Percentiles rank a stretch among this genome's conserved stretches.
Conservation (phyloP, 169 alveolate species). For the Cyclospora cayetanensis region DNA sequence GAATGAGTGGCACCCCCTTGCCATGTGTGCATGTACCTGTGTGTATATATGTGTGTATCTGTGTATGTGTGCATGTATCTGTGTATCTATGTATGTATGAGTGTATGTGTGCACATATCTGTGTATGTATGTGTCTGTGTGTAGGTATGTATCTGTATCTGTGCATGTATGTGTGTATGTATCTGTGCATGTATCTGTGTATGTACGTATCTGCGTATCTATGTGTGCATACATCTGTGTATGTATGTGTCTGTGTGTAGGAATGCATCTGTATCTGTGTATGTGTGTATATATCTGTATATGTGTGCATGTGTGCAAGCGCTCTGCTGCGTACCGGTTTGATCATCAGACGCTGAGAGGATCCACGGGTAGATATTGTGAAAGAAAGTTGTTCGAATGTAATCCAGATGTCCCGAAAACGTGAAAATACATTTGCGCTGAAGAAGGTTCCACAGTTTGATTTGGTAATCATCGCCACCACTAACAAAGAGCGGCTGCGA, state of each 20-base stretch:
- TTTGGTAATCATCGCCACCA: slow-evolving; percentile 97
- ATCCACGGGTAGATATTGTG: slow-evolving; percentile 98
- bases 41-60: too few relatives aligned
- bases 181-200: not conserved
- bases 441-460: slow-evolving; percentile 92
- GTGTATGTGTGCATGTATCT: too few relatives aligned
- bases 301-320: not conserved
- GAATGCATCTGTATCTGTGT: too few relatives aligned
- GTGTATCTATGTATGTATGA: too few relatives aligned
- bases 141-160: too few relatives aligned
- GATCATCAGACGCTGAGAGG: slow-evolving; percentile 95
- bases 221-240: too few relatives aligned
- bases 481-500: slow-evolving; percentile 96
- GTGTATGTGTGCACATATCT: too few relatives aligned
- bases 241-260: too few relatives aligned
- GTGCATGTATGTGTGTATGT: too few relatives aligned
- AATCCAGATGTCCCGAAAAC: slow-evolving; percentile 95
- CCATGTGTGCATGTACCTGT: not conserved
- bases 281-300: too few relatives aligned
- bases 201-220: not conserved
- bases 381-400: slow-evolving; percentile 94
- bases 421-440: slow-evolving; percentile 91
- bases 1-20: too few relatives aligned
- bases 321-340: slow-evolving; percentile 90
- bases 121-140: too few relatives aligned